Conservation (phyloP, 176 grass and related monocot species). For the barley (Hordeum vulgare) region MorexV3_pseudomolecules_assembly NC_058523.1:46524871-46525370, state of each 20-base stretch:
- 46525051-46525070: constrained; percentile 40
- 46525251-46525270: constrained; percentile 45
- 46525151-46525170: constrained; percentile 34
- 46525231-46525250: neutral
- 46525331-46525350: constrained; percentile 48
- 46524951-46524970: constrained; percentile 1
- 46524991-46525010: constrained; percentile 57
- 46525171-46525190: constrained; percentile 33
- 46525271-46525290: constrained; percentile 51
- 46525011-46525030: constrained; percentile 56
- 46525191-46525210: neutral
- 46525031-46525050: constrained; percentile 47
- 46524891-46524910: neutral
- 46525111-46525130: constrained; percentile 29
- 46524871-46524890: constrained; percentile 27
- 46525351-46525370: constrained; percentile 28
- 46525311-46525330: constrained; percentile 23
- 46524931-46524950: neutral
- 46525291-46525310: constrained; percentile 57
- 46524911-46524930: constrained; percentile 18
- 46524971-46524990: constrained; percentile 46
- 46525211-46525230: neutral
- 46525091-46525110: constrained; percentile 23
- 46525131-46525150: constrained; percentile 50
- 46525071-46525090: constrained; percentile 33